Base-by-base conservation (phyloP, 1,284 basidiomycete genomes). In the Melampsora americana region DNA sequence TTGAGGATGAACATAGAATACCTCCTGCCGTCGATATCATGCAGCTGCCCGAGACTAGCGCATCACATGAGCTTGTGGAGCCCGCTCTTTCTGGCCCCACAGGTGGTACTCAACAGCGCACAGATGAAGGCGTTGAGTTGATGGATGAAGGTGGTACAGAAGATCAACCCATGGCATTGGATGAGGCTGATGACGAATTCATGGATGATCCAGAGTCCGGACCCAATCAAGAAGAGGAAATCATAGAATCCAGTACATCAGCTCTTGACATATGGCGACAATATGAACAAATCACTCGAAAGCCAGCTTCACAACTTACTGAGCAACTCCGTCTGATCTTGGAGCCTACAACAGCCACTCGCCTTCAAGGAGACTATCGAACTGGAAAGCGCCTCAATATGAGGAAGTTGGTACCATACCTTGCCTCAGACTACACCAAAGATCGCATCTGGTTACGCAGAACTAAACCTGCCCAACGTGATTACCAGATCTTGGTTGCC, bases 381-480 rank as follows among this genome's bases (percentile, higher is more conserved):
- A 97, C 93, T 0, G 96, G 96, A 69, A 99, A 99, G 85, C 88
- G 96, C 30, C 88, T 99, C 64, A 99, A 99, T 84, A 98, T 99
- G 95, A 93, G 95, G 83, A 96, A 96, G 86, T 95, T 99, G 83
- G 94, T 99, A 75, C 90, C 93, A 1, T 99, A 97, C 86, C 95
- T 99, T 79, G 96, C 96, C 11, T 93, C 91, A 83, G 96, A 99
- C 85, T 99, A 94, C 85, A 97, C 95, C 76, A 99, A 99, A 84
- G 96, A 99, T 87, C 96, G 96, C 85, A 99, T 99, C 80, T 99
- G 96, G 96, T 86, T 99, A 44, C 89, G 96, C 35, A 88, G 96
- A 39, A 97, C 95, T 5, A 90, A 92, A 77, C 95, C 96, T 0
- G 93, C 91, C 80, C 89, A 92, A 81, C 89, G 96, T 69, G 95